Evolutionary conservation across 1,139 yeast genomes (phyloP).

Genomic region (Pichia sp.): DNA sequence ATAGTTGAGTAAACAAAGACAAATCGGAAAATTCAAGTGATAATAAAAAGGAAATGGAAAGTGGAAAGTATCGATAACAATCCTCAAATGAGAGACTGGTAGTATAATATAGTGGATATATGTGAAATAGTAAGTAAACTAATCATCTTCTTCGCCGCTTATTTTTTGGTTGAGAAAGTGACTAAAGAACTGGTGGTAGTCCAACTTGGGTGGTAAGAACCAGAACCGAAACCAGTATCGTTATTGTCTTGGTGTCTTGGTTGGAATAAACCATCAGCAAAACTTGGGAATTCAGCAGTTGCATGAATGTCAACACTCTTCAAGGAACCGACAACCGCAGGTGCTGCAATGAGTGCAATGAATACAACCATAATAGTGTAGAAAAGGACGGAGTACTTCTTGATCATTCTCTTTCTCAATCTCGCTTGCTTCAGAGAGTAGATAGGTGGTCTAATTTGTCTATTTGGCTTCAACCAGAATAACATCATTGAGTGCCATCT

Average conservation of each 20-base stretch:
- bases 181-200: conserved; percentile 47
- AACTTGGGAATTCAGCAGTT: conserved; percentile 34
- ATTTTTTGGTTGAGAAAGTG: conserved; percentile 61
- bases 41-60: no score
- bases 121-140: background rate
- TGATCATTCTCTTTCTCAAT: conserved; percentile 97
- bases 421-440: conserved; percentile 95
- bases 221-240: conserved; percentile 64
- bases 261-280: conserved; percentile 73
- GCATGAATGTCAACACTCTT: conserved; percentile 29
- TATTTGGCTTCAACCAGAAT: conserved; percentile 97
- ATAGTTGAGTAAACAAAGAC: no score
- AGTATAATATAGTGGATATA: no score
- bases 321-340: conserved; percentile 62
- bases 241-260: conserved; percentile 77
- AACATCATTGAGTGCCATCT: conserved; percentile 98
- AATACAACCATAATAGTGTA: conserved; percentile 63
- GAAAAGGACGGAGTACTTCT: conserved; percentile 84
- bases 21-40: no score
- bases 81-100: no score
- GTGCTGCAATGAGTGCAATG: conserved; percentile 78
- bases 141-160: conserved; percentile 12
- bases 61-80: no score
- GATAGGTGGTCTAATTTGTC: conserved; percentile 98
- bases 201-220: conserved; percentile 46